phyloP scores from a whole-genome alignment of 805 yeast genomes.

The Helenozyma baotianmanensis region DNA sequence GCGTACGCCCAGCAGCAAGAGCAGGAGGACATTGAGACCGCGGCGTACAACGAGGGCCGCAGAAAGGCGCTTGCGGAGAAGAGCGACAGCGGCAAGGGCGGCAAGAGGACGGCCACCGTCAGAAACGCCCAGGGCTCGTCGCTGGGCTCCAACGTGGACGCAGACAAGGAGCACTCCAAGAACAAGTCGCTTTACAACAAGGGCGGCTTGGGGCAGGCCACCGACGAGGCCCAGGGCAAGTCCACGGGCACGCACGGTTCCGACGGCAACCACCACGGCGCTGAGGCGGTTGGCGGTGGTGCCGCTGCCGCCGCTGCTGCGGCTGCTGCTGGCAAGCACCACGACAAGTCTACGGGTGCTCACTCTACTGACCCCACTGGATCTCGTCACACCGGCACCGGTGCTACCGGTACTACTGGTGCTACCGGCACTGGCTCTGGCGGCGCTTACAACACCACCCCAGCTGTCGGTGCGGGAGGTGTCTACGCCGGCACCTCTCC shows the following conservation, averaged over 20 bases:
- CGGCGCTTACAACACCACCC: too few relatives aligned
- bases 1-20: conserved; percentile 15
- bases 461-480: too few relatives aligned
- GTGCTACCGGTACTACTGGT: neutral
- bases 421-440: neutral
- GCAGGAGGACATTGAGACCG: conserved; percentile 11
- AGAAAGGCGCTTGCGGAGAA: conserved; percentile 8
- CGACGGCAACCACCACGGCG: neutral
- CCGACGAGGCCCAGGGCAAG: conserved; percentile 10
- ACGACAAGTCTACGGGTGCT: too few relatives aligned
- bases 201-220: conserved; percentile 22
- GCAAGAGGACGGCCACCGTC: conserved; percentile 6
- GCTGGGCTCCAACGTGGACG: conserved; percentile 11
- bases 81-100: conserved; percentile 1
- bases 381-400: too few relatives aligned
- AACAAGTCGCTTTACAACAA: conserved; percentile 32
- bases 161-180: conserved; percentile 20
- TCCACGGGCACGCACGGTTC: neutral
- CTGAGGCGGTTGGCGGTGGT: too few relatives aligned
- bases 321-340: too few relatives aligned
- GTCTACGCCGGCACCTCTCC: conserved; percentile 10
- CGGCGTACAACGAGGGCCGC: conserved; percentile 17
- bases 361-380: too few relatives aligned
- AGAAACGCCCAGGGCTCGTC: neutral
- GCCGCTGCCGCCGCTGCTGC: neutral